Conservation (phyloP, 805 yeast species). For the Wickerhamomyces sydowiorum region DNA sequence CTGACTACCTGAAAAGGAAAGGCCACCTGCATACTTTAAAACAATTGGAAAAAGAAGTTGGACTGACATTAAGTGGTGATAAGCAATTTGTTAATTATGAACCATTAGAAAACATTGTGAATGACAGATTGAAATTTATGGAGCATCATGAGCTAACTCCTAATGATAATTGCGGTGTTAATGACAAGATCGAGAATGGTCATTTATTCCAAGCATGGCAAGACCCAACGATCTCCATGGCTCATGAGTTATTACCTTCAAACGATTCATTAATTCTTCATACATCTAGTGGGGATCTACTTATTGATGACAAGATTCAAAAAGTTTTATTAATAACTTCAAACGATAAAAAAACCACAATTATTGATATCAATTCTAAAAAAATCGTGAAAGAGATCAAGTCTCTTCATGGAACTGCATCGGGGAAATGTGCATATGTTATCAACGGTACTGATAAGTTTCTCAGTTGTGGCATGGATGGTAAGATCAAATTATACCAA, state of each 20-base stretch:
- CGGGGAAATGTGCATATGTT: slow-evolving; percentile 30
- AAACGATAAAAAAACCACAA: slow-evolving; percentile 11
- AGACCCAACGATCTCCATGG: neutral
- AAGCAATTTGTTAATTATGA: slow-evolving; percentile 21
- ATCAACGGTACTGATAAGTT: slow-evolving; percentile 22
- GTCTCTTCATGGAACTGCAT: slow-evolving; percentile 16
- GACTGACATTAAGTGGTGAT: slow-evolving; percentile 4
- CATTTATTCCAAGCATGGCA: slow-evolving; percentile 2
- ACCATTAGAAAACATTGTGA: slow-evolving; percentile 32
- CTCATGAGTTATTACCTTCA: slow-evolving; percentile 2
- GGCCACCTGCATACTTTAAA: slow-evolving; percentile 40
- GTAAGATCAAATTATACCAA: slow-evolving; percentile 28
- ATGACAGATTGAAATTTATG: slow-evolving; percentile 30
- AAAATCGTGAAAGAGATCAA: slow-evolving; percentile 1
- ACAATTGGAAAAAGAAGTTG: slow-evolving; percentile 35
- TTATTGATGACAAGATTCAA: slow-evolving; percentile 7
- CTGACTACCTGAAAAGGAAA: slow-evolving; percentile 51
- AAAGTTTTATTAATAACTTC: slow-evolving; percentile 11
- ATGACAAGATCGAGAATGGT: slow-evolving; percentile 4
- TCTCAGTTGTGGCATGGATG: slow-evolving; percentile 49
- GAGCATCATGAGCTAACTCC: slow-evolving; percentile 8
- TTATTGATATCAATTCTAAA: slow-evolving; percentile 12
- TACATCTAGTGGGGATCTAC: slow-evolving; percentile 15
- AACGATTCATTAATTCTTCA: slow-evolving; percentile 16
- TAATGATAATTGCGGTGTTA: neutral